Conservation (phyloP, 1,284 basidiomycete genomes). For the Pyrrhoderma noxium region DNA sequence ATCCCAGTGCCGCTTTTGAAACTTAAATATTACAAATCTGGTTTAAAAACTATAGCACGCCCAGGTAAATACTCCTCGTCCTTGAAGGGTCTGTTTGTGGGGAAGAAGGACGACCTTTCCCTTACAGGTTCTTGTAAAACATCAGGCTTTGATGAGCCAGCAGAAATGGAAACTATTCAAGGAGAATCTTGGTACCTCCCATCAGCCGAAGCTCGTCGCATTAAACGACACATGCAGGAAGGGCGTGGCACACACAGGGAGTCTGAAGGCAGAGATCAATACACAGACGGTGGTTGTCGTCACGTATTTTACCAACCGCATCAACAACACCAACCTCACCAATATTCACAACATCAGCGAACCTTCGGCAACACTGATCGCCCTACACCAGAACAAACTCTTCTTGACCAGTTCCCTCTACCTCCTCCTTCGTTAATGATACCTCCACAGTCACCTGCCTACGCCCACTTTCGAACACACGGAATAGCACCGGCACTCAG, state of each 20-base stretch:
- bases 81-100: neutral
- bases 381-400: neutral
- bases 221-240: conserved; percentile 1
- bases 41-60: neutral
- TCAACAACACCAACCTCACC: neutral
- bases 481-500: neutral
- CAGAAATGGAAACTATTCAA: conserved; percentile 12
- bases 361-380: neutral
- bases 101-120: neutral
- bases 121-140: neutral
- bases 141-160: neutral
- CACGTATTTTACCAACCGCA: too few relatives aligned
- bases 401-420: conserved; percentile 5
- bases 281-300: too few relatives aligned
- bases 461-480: neutral
- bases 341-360: neutral
- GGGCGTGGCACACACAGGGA: neutral
- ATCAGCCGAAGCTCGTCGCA: conserved; percentile 1
- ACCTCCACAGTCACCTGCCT: too few relatives aligned
- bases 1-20: conserved; percentile 8
- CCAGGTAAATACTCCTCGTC: neutral
- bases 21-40: conserved; percentile 1
- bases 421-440: neutral
- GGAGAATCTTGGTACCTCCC: conserved; percentile 17
- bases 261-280: too few relatives aligned